phyloP scores from a whole-genome alignment of 2,329 filamentous ascomycete species.

The Fusarium sp. region DNA sequence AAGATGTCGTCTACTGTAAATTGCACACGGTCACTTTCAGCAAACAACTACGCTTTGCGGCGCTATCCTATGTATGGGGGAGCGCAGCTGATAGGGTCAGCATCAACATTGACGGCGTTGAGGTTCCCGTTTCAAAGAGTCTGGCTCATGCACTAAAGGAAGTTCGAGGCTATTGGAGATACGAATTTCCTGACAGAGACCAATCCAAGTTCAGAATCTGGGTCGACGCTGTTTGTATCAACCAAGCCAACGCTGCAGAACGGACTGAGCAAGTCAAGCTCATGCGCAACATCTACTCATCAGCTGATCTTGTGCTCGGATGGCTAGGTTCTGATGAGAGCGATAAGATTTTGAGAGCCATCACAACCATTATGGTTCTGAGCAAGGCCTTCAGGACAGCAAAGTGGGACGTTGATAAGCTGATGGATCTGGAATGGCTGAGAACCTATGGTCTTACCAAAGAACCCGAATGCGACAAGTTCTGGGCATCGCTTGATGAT shows the following conservation, averaged over 20 bases:
- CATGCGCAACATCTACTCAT: conserved; percentile 5
- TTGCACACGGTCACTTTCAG: not conserved
- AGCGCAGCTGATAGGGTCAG: not conserved
- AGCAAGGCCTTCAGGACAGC: not conserved
- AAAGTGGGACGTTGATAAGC: not conserved
- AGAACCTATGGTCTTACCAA: not conserved
- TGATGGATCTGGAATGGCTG: not conserved
- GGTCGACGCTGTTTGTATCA: not conserved
- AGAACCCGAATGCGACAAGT: not conserved
- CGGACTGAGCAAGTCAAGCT: conserved; percentile 12
- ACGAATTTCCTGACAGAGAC: not conserved
- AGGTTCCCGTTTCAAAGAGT: not conserved
- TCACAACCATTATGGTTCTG: not conserved
- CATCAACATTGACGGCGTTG: not conserved
- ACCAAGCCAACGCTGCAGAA: not conserved
- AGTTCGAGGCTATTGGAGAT: not conserved
- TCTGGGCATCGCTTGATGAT: not conserved
- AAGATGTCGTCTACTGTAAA: not conserved
- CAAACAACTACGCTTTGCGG: not conserved
- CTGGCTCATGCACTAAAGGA: not conserved
- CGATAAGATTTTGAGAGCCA: not conserved
- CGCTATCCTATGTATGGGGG: not conserved
- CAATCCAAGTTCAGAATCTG: not conserved
- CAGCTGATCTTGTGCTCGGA: not conserved
- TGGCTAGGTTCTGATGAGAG: not conserved